Base-by-base conservation (phyloP, 441 rosid species). In the Adansonia rubrostipa region DNA sequence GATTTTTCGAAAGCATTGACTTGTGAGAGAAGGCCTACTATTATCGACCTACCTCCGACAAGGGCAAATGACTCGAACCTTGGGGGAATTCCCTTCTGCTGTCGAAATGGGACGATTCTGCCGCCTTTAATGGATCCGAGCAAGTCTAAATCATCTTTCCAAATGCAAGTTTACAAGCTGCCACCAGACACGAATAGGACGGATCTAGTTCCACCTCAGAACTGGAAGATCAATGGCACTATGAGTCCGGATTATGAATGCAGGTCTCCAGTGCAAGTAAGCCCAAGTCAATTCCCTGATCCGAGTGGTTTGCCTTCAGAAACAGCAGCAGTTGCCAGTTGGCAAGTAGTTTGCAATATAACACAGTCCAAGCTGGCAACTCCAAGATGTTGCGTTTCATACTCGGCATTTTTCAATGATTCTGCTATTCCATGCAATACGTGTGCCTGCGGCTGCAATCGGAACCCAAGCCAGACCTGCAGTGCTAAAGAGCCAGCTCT, bases 321-420 rank as follows among this genome's bases (percentile, higher is more conserved):
- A 74, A 81, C 84, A 56, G 48, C 84, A 9, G 85, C 92, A 10
- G 42, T 89, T 40, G 87, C 86, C 17, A 87, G 89, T 73, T 89
- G 92, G 92, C 92, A 87, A 61, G 79, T 89, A 7, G 89, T 85
- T 0, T 89, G 92, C 81, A 89, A 86, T 85, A 88, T 85, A 56
- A 82, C 89, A 54, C 71, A 64, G n/a, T 71, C 81, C 51, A 85
- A 73, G 62, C 74, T 78, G 5, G 77, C 76, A 17, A 82, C 28
- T 36, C 88, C 91, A 0, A 81, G 80, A 82, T 89, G 92, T 45
- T 89, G 92, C 0, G 92, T 89, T 2, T 89, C 92, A 0, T 87
- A 78, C 82, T 89, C 92, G 0, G 83, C 92, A 7, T 87, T 83
- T 73, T 87, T 82, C 79, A 86, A 87, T 60, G 91, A 89, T 64